Conservation (phyloP, 192 early-diverging fungal genomes). For the Coemansia sp. region DNA sequence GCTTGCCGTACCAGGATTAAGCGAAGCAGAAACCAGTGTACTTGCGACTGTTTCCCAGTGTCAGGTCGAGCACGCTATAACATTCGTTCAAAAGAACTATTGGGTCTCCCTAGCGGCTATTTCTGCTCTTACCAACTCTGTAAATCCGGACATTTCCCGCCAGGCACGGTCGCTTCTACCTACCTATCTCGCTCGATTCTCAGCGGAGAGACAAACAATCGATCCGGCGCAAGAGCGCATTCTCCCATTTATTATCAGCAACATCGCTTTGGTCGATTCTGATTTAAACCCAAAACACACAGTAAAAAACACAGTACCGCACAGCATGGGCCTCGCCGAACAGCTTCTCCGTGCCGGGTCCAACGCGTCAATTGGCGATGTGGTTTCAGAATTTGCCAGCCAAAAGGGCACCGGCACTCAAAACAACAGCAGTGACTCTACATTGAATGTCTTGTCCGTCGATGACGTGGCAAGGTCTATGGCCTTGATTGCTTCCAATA, state of each 20-base stretch:
- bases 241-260: slow-evolving; percentile 27
- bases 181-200: slow-evolving; percentile 26
- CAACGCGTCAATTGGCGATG: slow-evolving; percentile 28
- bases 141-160: slow-evolving; percentile 11
- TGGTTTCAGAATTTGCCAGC: slow-evolving; percentile 25
- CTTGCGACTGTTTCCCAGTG: neutral
- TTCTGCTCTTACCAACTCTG: slow-evolving; percentile 16
- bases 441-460: slow-evolving; percentile 9
- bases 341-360: slow-evolving; percentile 36
- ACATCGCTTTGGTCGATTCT: slow-evolving; percentile 14
- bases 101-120: slow-evolving; percentile 39
- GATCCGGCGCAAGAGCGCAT: slow-evolving; percentile 11
- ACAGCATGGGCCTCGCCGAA: slow-evolving; percentile 49
- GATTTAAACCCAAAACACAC: neutral
- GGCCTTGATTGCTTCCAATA: slow-evolving; percentile 42
- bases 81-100: slow-evolving; percentile 28
- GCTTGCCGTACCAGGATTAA: neutral
- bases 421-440: slow-evolving; percentile 5
- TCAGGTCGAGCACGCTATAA: slow-evolving; percentile 14
- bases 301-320: neutral
- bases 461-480: slow-evolving; percentile 44
- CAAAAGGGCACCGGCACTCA: slow-evolving; percentile 14
- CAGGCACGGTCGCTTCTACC: slow-evolving; percentile 28
- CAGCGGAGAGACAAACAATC: slow-evolving; percentile 28
- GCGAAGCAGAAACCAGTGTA: neutral